These are phyloP conservation scores for Nigrospora oryzae DNA, from an alignment of 2,329 filamentous ascomycete genomes.

Conservation along the genomic window DNA sequence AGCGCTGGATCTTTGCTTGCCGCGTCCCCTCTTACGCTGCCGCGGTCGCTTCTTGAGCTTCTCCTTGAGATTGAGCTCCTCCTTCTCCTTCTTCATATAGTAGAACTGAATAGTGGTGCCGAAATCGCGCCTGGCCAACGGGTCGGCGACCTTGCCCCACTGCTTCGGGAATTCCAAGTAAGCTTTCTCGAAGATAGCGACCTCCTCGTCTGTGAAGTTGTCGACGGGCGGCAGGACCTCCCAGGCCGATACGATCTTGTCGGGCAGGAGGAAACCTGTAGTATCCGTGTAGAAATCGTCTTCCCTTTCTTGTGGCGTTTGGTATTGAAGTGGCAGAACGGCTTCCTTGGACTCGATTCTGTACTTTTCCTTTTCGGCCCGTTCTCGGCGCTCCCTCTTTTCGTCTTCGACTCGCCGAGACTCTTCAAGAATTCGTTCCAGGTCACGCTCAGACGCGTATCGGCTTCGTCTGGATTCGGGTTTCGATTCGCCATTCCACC, in stretches of 20 bases:
- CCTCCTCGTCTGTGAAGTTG: constrained; percentile 67
- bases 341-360: constrained; percentile 68
- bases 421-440: constrained; percentile 64
- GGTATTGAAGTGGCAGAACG: constrained; percentile 61
- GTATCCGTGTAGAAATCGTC: constrained; percentile 55
- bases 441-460: constrained; percentile 64
- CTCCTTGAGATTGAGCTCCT: constrained; percentile 67
- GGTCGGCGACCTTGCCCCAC: constrained; percentile 69
- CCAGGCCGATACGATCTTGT: constrained; percentile 61
- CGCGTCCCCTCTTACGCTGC: constrained; percentile 47
- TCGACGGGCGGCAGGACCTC: constrained; percentile 65
- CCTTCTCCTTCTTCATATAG: constrained; percentile 74
- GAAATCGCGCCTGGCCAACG: constrained; percentile 60
- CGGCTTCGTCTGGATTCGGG: constrained; percentile 44
- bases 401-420: constrained; percentile 66
- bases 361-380: constrained; percentile 59
- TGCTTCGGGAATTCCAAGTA: constrained; percentile 74
- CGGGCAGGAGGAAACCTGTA: constrained; percentile 55
- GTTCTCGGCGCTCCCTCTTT: constrained; percentile 55
- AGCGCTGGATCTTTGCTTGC: constrained; percentile 53
- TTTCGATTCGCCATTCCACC: constrained; percentile 41
- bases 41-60: constrained; percentile 60
- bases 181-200: constrained; percentile 61
- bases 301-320: constrained; percentile 50
- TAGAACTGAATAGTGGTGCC: constrained; percentile 80